Evolutionary conservation across 768 basidiomycete genomes (phyloP), one percentile per base, ranked within the genome.

Genomic region (Pulveroboletus sp.): DNA sequence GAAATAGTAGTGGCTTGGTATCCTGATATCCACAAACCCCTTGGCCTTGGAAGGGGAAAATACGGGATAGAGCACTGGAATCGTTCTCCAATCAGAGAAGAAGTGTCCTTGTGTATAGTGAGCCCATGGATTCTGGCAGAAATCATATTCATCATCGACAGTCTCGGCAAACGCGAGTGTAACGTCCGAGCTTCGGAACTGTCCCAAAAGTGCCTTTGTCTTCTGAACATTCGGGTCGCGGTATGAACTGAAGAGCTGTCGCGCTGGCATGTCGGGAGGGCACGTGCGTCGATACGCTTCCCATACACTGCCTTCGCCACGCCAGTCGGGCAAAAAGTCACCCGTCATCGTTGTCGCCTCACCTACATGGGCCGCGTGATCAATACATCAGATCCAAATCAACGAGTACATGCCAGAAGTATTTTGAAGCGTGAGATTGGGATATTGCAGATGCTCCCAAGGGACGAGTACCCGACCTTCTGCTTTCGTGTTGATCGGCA

Each of bases 1-100:
- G 60, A 90, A 91, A 67, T 99, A 98, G 65, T 99, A 98, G 67
- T 98, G 93, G 53, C 90, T 93, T 0, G 96, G 95, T 54, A 98
- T 93, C 50, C 89, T 76, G 57, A 99, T 89, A 63, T 98, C 96
- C 55, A 82, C 71, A 64, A 86, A 97, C 0, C 96, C 93, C 36
- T 74, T 73, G 0, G 86, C 84, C 61, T 88, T 92, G 0, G 93
- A 89, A 2, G 95, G 93, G 2, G 92, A 93, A 69, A 99, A 89
- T 27, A 99, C 81, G 7, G 96, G 96, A 67, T 90, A 94, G n/a
- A 95, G 75, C 1, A 81, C 81, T 10, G 88, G 81, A 50, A 97
- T 84, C 0, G 86, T 88, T 18, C 94, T 76, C 89, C 92, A 96
- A 68, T 99, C 95, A 15, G 90, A 91, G 79, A 96, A 98, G 69